Conservation (phyloP, 257 asterid genomes). For the Plantago elongata region DNA sequence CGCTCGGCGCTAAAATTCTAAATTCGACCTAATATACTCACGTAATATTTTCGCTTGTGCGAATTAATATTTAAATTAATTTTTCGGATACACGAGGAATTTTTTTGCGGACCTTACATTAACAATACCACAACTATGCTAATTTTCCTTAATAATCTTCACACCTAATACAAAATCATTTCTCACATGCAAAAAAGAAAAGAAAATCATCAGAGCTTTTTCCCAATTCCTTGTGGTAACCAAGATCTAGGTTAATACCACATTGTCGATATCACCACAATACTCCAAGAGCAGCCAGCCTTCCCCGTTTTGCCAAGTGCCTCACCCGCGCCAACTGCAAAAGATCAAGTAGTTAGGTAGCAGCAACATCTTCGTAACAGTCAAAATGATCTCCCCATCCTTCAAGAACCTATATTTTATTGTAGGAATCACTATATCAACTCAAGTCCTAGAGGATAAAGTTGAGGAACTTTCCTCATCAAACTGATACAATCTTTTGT, state of each 20-base stretch:
- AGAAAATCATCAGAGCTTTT: conserved; percentile 87
- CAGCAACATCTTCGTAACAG: conserved; percentile 85
- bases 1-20: no score
- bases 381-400: conserved; percentile 92
- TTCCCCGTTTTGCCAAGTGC: conserved; percentile 84
- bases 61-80: no score
- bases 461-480: conserved; percentile 72
- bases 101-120: no score
- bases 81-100: no score
- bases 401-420: conserved; percentile 66
- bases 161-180: conserved; percentile 64
- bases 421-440: conserved; percentile 48
- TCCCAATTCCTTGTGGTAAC: conserved; percentile 90
- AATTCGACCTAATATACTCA: no score
- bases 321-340: conserved; percentile 83
- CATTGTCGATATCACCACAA: conserved; percentile 64
- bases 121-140: no score
- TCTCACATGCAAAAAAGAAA: conserved; percentile 62
- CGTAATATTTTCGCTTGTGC: no score
- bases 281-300: conserved; percentile 89
- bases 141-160: no score
- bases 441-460: conserved; percentile 73
- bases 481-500: conserved; percentile 64
- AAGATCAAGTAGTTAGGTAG: conserved; percentile 64
- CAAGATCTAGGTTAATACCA: conserved; percentile 56